Base-by-base conservation (phyloP, 768 basidiomycete genomes). In the Lentinula edodes region DNA sequence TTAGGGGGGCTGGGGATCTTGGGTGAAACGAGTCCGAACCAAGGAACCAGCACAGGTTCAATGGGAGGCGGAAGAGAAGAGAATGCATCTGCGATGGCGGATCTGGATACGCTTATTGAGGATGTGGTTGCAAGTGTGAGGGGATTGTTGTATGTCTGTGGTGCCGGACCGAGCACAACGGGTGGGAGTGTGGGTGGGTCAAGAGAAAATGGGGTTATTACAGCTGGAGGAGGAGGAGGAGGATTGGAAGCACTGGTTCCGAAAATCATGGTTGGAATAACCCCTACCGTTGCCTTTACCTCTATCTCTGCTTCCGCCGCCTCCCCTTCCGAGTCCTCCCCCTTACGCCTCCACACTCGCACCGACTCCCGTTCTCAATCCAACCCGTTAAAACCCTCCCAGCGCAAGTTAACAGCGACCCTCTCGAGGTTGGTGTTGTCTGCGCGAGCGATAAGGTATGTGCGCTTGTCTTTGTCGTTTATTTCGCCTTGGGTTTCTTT, bases 341-440 rank as follows among this genome's bases (percentile, higher is more conserved):
- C 28, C 28, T 28, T 28, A 42, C 16, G 12, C 80, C 35, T 71
- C 74, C 9, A 72, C 81, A 10, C 71, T 80, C 13, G 74, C 82
- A 66, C 7, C n/a, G 18, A 16, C 45, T 9, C 16, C n/a, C 18
- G 3, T 6, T 6, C 43, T 16, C 43, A 46, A 46, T 20, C 45
- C 20, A 20, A 86, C 2, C 76, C 88, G 7, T 77, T 93, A 46
- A 93, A 93, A 72, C 88, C 89, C 6, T 85, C 86, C 0, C 92
- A 93, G 61, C 81, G 91, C 56, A 92, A 91, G 67, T 89, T 96
- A 36, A 92, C 93, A 2, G 91, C 93, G 7, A 93, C 93, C 0
- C 77, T 96, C 8, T 95, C 92, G 18, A 89, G 95, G 70, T 79
- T 98, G 34, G 91, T 96, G 35, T 83, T 97, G 2, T 92, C 90